A percentile compares a stretch with the other conserved stretches of the same genome.
Conservation (phyloP, 768 basidiomycete species). For the Xerocomellus chrysenteron region DNA sequence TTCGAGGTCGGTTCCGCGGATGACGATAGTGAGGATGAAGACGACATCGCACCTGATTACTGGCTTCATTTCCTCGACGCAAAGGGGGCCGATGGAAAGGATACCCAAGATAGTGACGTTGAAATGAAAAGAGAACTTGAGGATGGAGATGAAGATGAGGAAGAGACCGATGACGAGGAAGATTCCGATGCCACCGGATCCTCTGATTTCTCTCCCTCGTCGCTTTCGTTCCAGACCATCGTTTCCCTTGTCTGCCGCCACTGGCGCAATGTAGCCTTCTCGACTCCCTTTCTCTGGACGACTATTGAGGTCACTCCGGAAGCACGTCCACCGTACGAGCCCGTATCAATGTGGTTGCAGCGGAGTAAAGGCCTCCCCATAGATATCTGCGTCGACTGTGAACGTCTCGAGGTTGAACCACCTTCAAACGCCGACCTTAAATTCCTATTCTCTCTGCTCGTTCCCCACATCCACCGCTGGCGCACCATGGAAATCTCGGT, state of each 20-base stretch:
- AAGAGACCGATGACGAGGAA: neutral
- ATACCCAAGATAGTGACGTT: constrained; percentile 8
- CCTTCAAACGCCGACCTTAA: constrained; percentile 24
- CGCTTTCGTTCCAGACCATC: constrained; percentile 47
- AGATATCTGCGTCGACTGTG: constrained; percentile 50
- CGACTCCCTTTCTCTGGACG: constrained; percentile 60
- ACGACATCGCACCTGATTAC: too few species aligned
- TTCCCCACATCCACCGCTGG: constrained; percentile 57
- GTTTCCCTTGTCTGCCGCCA: constrained; percentile 38
- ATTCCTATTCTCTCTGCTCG: constrained; percentile 36
- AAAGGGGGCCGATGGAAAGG: constrained; percentile 26
- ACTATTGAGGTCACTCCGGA: constrained; percentile 28
- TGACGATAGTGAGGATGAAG: too few species aligned
- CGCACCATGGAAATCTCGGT: constrained; percentile 47
- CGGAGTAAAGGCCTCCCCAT: constrained; percentile 57
- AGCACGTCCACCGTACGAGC: constrained; percentile 43
- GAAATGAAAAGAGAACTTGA: neutral
- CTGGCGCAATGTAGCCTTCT: constrained; percentile 55
- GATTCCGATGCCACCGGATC: neutral
- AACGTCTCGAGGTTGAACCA: constrained; percentile 15
- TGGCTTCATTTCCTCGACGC: constrained; percentile 23
- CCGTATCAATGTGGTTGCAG: constrained; percentile 44
- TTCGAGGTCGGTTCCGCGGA: constrained; percentile 47
- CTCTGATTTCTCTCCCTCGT: neutral
- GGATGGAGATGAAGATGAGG: neutral